These are phyloP conservation scores for Fusarium setosum DNA, from an alignment of 2,329 filamentous ascomycete genomes.

Conservation along the genomic window DNA sequence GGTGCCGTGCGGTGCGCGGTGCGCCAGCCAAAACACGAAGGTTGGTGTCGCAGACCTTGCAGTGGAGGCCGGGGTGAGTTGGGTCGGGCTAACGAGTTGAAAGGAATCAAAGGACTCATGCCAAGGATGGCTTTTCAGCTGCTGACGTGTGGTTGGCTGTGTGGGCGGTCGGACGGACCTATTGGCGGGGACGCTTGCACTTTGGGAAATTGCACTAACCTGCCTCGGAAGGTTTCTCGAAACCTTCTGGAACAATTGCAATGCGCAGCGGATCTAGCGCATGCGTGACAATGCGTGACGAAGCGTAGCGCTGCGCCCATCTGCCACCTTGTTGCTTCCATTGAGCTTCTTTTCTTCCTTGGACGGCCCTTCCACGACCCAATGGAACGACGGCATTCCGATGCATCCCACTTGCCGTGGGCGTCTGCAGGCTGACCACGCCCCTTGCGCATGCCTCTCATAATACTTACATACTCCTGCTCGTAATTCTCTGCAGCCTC, in stretches of 20 bases:
- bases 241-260: constrained; percentile 45
- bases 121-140: constrained; percentile 3
- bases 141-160: constrained; percentile 42
- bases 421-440: background rate
- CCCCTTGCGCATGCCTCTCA: constrained; percentile 16
- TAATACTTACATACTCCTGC: constrained; percentile 20
- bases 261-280: constrained; percentile 32
- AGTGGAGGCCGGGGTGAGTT: background rate
- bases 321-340: constrained; percentile 26
- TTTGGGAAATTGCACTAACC: constrained; percentile 47
- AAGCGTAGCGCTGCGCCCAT: constrained; percentile 36
- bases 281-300: constrained; percentile 26
- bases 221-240: constrained; percentile 51
- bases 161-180: constrained; percentile 29
- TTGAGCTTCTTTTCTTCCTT: constrained; percentile 33
- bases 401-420: constrained; percentile 21
- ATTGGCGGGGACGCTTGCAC: constrained; percentile 40
- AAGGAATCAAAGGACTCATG: constrained; percentile 12
- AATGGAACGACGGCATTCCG: too few species aligned
- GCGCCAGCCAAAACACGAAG: constrained; percentile 13
- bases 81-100: constrained; percentile 18
- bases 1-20: constrained; percentile 12
- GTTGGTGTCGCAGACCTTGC: constrained; percentile 19
- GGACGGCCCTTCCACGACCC: constrained; percentile 27
- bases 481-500: constrained; percentile 4